A percentile compares a stretch with the other conserved stretches of the same genome.
Conservation (phyloP, 352 stramenopile genomes). For the Saprolegnia diclina region DNA sequence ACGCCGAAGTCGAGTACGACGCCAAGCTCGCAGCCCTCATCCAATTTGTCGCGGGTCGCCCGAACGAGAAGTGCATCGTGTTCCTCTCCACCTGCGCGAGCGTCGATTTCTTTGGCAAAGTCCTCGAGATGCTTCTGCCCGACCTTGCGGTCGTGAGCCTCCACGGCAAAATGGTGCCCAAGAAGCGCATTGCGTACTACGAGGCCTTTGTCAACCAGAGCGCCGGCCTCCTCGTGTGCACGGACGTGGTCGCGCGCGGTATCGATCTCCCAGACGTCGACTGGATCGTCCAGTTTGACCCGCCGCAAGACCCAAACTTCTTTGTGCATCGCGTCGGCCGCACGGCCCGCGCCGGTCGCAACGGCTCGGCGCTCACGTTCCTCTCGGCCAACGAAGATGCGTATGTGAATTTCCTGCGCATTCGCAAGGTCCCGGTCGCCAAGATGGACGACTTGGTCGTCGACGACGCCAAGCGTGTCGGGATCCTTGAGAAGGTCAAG, state of each 20-base stretch:
- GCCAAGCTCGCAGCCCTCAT: slow-evolving; percentile 91
- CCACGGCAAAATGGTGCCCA: slow-evolving; percentile 93
- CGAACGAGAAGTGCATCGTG: slow-evolving; percentile 91
- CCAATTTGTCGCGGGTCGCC: slow-evolving; percentile 89
- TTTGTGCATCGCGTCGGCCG: slow-evolving; percentile 98
- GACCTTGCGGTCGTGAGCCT: slow-evolving; percentile 52
- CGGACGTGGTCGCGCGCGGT: slow-evolving; percentile 97
- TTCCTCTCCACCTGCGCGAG: slow-evolving; percentile 99
- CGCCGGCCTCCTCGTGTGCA: slow-evolving; percentile 93
- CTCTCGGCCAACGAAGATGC: slow-evolving; percentile 94
- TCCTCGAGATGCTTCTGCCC: slow-evolving; percentile 75
- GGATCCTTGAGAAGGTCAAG: slow-evolving; percentile 88
- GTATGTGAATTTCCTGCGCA: slow-evolving; percentile 96
- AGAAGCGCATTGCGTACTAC: slow-evolving; percentile 80
- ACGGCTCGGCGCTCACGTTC: slow-evolving; percentile 92
- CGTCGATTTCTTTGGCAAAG: slow-evolving; percentile 97
- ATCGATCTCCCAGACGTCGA: slow-evolving; percentile 98
- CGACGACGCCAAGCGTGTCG: slow-evolving; percentile 38
- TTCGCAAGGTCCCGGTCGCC: slow-evolving; percentile 89
- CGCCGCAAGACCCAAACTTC: slow-evolving; percentile 95
- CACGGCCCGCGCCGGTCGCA: slow-evolving; percentile 92
- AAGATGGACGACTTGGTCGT: slow-evolving; percentile 56
- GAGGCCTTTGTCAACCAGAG: slow-evolving; percentile 49
- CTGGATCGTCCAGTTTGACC: slow-evolving; percentile 99
- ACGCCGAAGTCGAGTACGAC: slow-evolving; percentile 90